A percentile compares a stretch with the other conserved stretches of the same genome.
These are phyloP conservation scores for Pichia deserticola DNA, from an alignment of 805 yeast species.

Conservation along the genomic window DNA sequence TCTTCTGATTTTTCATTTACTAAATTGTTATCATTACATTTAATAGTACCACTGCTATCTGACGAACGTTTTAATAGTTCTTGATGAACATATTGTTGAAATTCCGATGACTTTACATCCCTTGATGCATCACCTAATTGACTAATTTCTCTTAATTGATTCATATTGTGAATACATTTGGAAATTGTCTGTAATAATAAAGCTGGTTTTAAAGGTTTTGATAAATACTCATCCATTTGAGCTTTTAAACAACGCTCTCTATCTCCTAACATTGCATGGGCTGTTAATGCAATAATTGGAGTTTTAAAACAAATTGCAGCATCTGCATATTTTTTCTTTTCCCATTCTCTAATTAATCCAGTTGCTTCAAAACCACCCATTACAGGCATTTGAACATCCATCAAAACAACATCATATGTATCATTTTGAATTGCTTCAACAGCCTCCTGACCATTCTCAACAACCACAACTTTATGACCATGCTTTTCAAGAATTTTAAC, in stretches of 20 bases:
- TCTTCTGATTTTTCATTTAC: too few species aligned
- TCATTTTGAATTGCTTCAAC: slow-evolving; percentile 62
- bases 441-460: slow-evolving; percentile 80
- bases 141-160: slow-evolving; percentile 45
- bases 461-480: slow-evolving; percentile 78
- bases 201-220: slow-evolving; percentile 82
- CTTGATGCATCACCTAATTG: slow-evolving; percentile 4
- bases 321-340: slow-evolving; percentile 67
- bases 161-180: slow-evolving; percentile 69
- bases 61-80: slow-evolving; percentile 3
- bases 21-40: too few species aligned
- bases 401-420: slow-evolving; percentile 71
- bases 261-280: slow-evolving; percentile 93
- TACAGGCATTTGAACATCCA: slow-evolving; percentile 95
- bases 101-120: slow-evolving; percentile 1
- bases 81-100: slow-evolving; percentile 7
- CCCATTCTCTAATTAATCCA: slow-evolving; percentile 82
- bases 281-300: slow-evolving; percentile 85
- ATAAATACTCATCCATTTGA: slow-evolving; percentile 87
- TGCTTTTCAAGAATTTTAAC: slow-evolving; percentile 79
- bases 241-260: slow-evolving; percentile 79
- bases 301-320: slow-evolving; percentile 59
- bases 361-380: slow-evolving; percentile 96
- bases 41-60: neutral
- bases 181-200: slow-evolving; percentile 76